Evolutionary conservation across 192 early-diverging fungal species (phyloP), one percentile per base, ranked within the genome.

Genomic region (Dissophora globulifera): DNA sequence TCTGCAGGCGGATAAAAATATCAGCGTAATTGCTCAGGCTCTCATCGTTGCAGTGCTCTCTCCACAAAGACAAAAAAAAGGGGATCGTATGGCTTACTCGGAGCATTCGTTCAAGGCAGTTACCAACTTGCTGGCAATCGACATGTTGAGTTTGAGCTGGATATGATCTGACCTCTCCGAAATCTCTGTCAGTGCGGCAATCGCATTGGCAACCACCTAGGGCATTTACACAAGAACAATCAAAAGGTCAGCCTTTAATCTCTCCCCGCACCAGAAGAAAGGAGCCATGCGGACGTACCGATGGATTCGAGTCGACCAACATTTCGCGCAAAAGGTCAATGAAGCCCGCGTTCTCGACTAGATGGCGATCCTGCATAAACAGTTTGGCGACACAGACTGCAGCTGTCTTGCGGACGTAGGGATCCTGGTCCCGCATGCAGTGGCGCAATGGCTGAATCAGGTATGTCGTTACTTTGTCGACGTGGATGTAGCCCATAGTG

Each of bases 401-500:
- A 3, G 96, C 91, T 0, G 98, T 99, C 79, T 99, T 99, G 59
- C 91, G 86, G 32, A 99, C 98, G 78, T 98, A 99, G 8, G 96
- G 98, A 80, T 98, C 96, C 54, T 87, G 81, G 78, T 98, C 98
- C 31, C 83, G 78, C 58, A 96, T 82, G 57, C 88, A 90, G 40
- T 88, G 89, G 31, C 91, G 87, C 58, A 99, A 83, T 13, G 96
- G 95, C 61, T 93, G 93, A 63, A 90, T 83, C 64, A 99, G 83
- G 30, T 88, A 88, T 48, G 94, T 89, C 26, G 96, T 83, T 46
- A 98, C 93, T 53, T 93, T 92, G 29, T 98, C 95, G 1, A 96
- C 94, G 55, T 93, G 90, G 62, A 99, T 91, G 70, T 97, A 98
- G 3, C 96, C 92, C 95, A 99, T 97, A 12, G 96, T 99, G 43